Evolutionary conservation across 2,329 filamentous ascomycete genomes (phyloP).

Genomic region (Cladosporium sp.): DNA sequence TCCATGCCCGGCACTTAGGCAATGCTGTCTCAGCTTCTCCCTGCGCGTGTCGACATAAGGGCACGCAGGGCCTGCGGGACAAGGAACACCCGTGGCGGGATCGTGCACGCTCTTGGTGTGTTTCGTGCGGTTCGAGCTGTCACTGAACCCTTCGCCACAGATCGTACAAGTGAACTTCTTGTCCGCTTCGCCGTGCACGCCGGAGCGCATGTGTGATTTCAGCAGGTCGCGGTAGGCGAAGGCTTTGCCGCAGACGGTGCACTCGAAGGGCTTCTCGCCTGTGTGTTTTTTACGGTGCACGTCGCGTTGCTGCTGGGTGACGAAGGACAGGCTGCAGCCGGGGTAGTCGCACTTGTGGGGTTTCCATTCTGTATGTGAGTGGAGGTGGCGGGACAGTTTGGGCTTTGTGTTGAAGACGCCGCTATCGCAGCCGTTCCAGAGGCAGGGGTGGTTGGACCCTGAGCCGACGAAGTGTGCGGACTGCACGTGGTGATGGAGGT

Average conservation of each 20-base stretch:
- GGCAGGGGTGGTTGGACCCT: slow-evolving; percentile 26
- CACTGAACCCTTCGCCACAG: slow-evolving; percentile 33
- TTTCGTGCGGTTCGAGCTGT: slow-evolving; percentile 32
- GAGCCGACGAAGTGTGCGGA: slow-evolving; percentile 42
- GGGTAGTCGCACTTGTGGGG: slow-evolving; percentile 48
- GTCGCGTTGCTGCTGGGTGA: slow-evolving; percentile 63
- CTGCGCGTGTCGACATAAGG: slow-evolving; percentile 11
- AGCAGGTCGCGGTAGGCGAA: slow-evolving; percentile 45
- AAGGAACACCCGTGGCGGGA: slow-evolving; percentile 6
- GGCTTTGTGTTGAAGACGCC: slow-evolving; percentile 40
- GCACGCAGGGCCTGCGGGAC: slow-evolving; percentile 7
- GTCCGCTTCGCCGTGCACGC: slow-evolving; percentile 51
- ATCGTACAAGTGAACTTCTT: slow-evolving; percentile 42
- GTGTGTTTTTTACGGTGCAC: slow-evolving; percentile 66
- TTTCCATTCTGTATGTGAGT: slow-evolving; percentile 57
- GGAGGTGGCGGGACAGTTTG: slow-evolving; percentile 62
- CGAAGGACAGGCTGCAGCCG: slow-evolving; percentile 56
- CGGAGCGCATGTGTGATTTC: slow-evolving; percentile 64
- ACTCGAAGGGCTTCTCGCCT: slow-evolving; percentile 60
- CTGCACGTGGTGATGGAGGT: slow-evolving; percentile 55
- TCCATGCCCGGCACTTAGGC: slow-evolving; percentile 7
- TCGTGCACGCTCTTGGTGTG: slow-evolving; percentile 21
- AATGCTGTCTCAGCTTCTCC: slow-evolving; percentile 13
- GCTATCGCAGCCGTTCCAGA: slow-evolving; percentile 55
- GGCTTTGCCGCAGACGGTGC: slow-evolving; percentile 44